Conservation (phyloP, 805 yeast genomes). For the Komagataella phaffii region DNA sequence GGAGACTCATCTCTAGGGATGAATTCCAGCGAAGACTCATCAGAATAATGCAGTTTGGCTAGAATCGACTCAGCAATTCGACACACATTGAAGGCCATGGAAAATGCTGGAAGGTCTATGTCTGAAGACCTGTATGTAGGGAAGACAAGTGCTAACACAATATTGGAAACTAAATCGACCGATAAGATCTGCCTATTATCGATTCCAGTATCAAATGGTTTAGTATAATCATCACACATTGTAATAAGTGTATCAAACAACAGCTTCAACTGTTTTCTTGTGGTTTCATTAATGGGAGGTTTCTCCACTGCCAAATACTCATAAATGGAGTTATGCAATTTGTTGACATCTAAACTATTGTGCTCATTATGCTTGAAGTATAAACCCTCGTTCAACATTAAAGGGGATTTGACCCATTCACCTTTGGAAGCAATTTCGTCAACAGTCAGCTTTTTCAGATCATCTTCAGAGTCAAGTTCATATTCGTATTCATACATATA, state of each 20-base stretch:
- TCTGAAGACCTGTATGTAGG: constrained; percentile 9
- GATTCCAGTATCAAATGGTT: constrained; percentile 47
- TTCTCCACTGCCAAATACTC: neutral
- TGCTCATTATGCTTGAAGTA: neutral
- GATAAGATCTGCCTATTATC: constrained; percentile 35
- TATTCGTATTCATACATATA: neutral
- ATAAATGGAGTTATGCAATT: neutral
- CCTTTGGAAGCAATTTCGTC: neutral
- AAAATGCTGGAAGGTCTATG: constrained; percentile 13
- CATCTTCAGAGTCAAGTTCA: constrained; percentile 1
- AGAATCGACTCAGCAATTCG: neutral
- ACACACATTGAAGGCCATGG: neutral
- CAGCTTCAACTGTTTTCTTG: constrained; percentile 1
- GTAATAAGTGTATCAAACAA: constrained; percentile 17
- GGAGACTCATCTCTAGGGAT: neutral
- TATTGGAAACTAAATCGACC: constrained; percentile 37
- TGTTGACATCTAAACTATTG: neutral
- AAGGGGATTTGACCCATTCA: neutral
- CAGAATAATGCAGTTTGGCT: neutral
- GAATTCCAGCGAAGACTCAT: neutral
- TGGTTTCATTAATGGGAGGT: neutral
- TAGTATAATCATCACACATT: constrained; percentile 52
- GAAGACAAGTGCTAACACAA: constrained; percentile 29
- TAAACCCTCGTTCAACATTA: neutral
- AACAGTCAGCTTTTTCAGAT: neutral